Base-by-base conservation (phyloP, 2,329 filamentous ascomycete genomes). In the Venturia nashicola region DNA sequence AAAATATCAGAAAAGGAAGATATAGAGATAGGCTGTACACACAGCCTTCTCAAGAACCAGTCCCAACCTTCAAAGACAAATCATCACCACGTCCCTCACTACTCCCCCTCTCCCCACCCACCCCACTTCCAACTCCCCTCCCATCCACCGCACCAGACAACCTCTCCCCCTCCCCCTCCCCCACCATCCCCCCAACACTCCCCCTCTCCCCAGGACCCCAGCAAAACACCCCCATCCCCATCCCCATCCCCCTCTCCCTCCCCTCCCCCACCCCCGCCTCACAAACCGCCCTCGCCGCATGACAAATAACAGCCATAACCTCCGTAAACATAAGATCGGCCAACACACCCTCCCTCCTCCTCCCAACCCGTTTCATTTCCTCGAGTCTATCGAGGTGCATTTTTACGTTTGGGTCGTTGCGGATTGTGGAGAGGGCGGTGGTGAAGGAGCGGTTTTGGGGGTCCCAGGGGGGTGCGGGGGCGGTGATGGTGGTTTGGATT, bases 381-480 rank as follows among this genome's bases (percentile, higher is more conserved):
- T 62, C 60, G 2, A 62, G 9, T n/a, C 23, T 23, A 1, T 46
- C 40, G 1, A 62, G 27, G 6, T 62, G 60, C 43, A n/a, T 12
- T 32, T 48, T 43, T 9, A 62, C 44, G 3, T 14, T 8, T 2
- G 60, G 23, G n/a, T 62, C 60, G 6, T 62, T 8, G 16, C 42
- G 60, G 23, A 62, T 62, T 11, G 60, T 62, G 20, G n/a, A 27
- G 0, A 62, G 60, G 32, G 60, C 60, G 14, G 60, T 1, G 2
- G 43, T 48, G 44, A 46, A 62, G 20, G 60, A 16, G 11, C 6
- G 43, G n/a, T 48, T 48, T 14, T 20, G 12, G 18, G 44, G 40
- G 6, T 62, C 60, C 34, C 60, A 48, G 7, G 72, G 46, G 71
- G 72, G 34, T 68, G 60, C 12, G 5, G 42, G 40, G 1, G 23